Percentiles rank a stretch among this genome's conserved stretches.
phyloP scores from a whole-genome alignment of 1,139 yeast species.

The Saccharomycopsis hybrid region DNA sequence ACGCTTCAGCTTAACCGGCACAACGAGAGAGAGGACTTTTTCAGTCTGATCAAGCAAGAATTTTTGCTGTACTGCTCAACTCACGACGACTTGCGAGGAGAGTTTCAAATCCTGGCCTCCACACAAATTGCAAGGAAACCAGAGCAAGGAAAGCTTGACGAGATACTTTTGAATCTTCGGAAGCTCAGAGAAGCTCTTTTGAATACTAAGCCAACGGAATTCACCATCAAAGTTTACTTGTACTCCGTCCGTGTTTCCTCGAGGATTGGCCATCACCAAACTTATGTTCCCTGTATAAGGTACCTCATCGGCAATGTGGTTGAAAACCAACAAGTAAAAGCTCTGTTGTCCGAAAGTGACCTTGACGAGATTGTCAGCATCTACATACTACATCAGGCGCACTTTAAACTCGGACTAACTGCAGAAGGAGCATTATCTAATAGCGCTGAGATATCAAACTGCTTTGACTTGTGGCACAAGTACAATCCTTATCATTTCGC shows the following conservation, averaged over 20 bases:
- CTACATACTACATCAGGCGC: constrained; percentile 42
- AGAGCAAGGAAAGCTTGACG: constrained; percentile 22
- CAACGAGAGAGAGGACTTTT: constrained; percentile 35
- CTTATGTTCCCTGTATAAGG: constrained; percentile 49
- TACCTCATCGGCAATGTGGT: constrained; percentile 31
- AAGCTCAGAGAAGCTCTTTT: constrained; percentile 53
- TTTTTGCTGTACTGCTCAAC: constrained; percentile 21
- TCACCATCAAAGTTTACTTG: constrained; percentile 42
- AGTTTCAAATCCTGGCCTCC: background rate
- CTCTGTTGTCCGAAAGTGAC: constrained; percentile 31
- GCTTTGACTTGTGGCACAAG: constrained; percentile 29
- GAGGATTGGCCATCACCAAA: constrained; percentile 45
- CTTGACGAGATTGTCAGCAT: constrained; percentile 36
- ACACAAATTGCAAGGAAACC: background rate
- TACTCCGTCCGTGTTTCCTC: constrained; percentile 44
- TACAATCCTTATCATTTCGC: constrained; percentile 28
- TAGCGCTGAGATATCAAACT: constrained; percentile 3
- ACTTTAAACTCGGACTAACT: constrained; percentile 30
- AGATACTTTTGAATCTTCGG: constrained; percentile 32
- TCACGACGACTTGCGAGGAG: background rate
- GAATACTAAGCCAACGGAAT: constrained; percentile 33
- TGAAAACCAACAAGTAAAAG: constrained; percentile 17
- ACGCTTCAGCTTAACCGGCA: constrained; percentile 39
- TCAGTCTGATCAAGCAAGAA: constrained; percentile 31
- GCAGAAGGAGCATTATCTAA: constrained; percentile 25